Conservation (phyloP, 345 rosid genomes). For the Eutrema heterophyllum region DNA sequence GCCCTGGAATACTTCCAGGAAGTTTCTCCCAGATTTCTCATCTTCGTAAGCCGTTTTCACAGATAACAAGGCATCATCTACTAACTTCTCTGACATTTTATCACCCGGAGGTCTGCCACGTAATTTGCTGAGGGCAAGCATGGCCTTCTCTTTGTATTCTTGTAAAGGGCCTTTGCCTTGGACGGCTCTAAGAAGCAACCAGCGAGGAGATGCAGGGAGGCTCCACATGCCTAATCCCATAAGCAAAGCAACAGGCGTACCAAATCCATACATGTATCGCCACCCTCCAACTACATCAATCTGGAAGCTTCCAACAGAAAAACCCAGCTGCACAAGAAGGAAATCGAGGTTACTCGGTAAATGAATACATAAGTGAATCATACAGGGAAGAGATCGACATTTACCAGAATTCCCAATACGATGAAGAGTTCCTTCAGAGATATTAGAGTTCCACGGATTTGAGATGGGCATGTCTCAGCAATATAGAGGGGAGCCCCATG, state of each 20-base stretch:
- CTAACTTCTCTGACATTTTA: conserved; percentile 59
- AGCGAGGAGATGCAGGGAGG: conserved; percentile 95
- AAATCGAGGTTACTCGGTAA: neutral
- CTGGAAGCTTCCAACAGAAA: conserved; percentile 78
- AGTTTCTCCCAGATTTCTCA: conserved; percentile 60
- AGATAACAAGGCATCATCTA: conserved; percentile 63
- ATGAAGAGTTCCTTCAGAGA: conserved; percentile 90
- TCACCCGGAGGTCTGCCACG: conserved; percentile 79
- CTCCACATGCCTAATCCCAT: conserved; percentile 94
- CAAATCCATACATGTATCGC: conserved; percentile 87
- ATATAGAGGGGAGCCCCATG: conserved; percentile 97
- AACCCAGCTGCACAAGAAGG: conserved; percentile 58
- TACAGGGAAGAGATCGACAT: neutral
- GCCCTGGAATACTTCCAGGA: conserved; percentile 86
- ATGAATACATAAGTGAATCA: neutral
- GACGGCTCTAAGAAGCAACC: conserved; percentile 90
- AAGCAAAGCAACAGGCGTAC: conserved; percentile 59
- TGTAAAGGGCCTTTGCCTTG: conserved; percentile 75
- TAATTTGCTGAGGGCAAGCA: conserved; percentile 66
- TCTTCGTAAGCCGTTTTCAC: conserved; percentile 60
- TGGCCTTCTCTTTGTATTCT: conserved; percentile 76
- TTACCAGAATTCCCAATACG: conserved; percentile 93
- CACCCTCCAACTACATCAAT: conserved; percentile 86
- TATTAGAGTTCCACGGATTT: conserved; percentile 91
- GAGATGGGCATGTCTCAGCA: conserved; percentile 97